Base-by-base conservation (phyloP, 2,329 filamentous ascomycete species). In the Apiospora phragmitis region DNA sequence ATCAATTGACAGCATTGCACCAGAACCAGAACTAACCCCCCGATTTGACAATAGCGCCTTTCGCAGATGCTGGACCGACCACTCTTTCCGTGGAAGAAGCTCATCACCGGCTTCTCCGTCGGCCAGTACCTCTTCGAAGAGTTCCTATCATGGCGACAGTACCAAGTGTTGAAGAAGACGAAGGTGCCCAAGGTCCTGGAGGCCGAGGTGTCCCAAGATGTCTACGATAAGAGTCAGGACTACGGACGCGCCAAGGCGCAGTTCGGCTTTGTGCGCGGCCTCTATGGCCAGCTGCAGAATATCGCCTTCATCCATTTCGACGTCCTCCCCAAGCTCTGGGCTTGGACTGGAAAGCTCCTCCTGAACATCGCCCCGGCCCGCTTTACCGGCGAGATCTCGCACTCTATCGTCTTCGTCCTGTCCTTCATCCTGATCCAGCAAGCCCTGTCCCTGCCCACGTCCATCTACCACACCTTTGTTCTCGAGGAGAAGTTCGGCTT, bases 401-500 rank as follows among this genome's bases (percentile, higher is more conserved):
- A 98, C 79, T 97, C 94, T 38, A 92, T 99, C 75, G 86, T 97
- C 79, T 99, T 98, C 85, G 90, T 98, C 81, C 92, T 98, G 79
- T 86, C 90, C 70, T 97, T 97, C 82, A 92, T 94, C 76, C 82
- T 97, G 77, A 88, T 97, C 77, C 92, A 94, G 76, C 94, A 95
- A 78, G 75, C 93, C 70, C 84, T 97, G 73, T 92, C 91, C 70
- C 85, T 98, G 69, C 96, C 96, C 3, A 89, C 91, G 72, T 93
- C 91, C 70, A 91, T 98, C 81, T 99, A 98, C 86, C 91, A 95
- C 84, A 96, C 94, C 16, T 99, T 99, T 79, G 93, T 98, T 66
- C 87, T 99, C 70, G 96, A 99, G 83, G 95, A 98, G 84, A 93
- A 94, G 80, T 99, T 97, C 77, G 96, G 96, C 67, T 99, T 99